Percentiles rank a stretch among this genome's conserved stretches.
These are phyloP conservation scores for Nicotiana attenuata DNA, from an alignment of 257 asterid species.

Conservation along the genomic window DNA sequence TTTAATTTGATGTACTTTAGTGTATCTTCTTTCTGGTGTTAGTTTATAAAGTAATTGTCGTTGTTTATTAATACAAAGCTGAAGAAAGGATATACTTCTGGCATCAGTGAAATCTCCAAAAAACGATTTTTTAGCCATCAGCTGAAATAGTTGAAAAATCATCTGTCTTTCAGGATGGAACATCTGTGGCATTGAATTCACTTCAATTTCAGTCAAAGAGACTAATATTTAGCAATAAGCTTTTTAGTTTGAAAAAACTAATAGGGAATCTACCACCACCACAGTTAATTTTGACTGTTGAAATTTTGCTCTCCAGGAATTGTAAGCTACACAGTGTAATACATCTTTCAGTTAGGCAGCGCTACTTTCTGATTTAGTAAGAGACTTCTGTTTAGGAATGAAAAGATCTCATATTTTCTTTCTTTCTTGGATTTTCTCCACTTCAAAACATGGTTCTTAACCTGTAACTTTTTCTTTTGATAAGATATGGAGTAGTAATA, in stretches of 20 bases:
- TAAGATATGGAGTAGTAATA: background rate
- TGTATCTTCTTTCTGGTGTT: background rate
- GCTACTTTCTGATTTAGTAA: background rate
- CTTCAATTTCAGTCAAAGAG: background rate
- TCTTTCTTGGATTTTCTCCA: background rate
- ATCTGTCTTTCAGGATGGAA: background rate
- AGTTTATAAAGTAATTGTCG: background rate
- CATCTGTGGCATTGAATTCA: background rate
- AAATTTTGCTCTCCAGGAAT: background rate
- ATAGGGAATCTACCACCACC: background rate
- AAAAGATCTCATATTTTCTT: background rate
- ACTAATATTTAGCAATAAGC: background rate
- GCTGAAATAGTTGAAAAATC: background rate
- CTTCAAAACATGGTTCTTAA: conserved; percentile 3
- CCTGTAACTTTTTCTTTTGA: background rate
- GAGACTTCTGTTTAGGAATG: background rate
- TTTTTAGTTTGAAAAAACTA: background rate
- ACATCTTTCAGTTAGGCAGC: background rate
- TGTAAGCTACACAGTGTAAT: background rate
- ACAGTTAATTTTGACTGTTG: background rate
- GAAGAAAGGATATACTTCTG: too few relatives aligned
- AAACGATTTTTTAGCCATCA: too few relatives aligned
- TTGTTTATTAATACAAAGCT: background rate
- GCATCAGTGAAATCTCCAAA: too few relatives aligned
- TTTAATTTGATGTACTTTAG: background rate